Evolutionary conservation across 2,329 filamentous ascomycete genomes (phyloP), one percentile per base, ranked within the genome.

Genomic region (Pochonia chlamydosporia): DNA sequence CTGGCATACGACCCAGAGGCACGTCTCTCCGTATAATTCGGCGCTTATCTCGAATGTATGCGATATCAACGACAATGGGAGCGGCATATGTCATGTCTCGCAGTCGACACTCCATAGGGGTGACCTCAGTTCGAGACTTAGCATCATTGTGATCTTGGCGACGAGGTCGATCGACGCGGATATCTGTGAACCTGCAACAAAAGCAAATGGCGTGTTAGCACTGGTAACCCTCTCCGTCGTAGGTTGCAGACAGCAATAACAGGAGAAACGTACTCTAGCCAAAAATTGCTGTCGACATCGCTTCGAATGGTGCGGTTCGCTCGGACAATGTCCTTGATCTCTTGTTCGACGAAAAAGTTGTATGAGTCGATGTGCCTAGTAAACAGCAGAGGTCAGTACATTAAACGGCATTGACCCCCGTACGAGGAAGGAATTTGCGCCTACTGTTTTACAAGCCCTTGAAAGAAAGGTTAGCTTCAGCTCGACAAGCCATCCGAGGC

Each of bases 31-130:
- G 82, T 40, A 87, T 80, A 51, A 93, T 81, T 56, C 80, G 81
- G 56, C 85, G 81, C 52, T 85, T 85, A 48, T 91, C 90, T 65
- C 90, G 81, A 30, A 89, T 85, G 63, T 96, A 97, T 56, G 88
- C 84, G 45, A 97, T 88, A 62, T 97, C 91, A 51, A 97, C 90
- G 30, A 89, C 79, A 52, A 99, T 95, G 1, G 92, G 92, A 9
- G 93, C 93, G 18, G 90, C 87, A 64, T 99, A 99, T n/a, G 92
- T 97, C 78, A 96, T 91, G 64, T 99, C 95, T 59, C 95, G 84
- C 48, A 99, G 75, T 28, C 93, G 87, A 63, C 93, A 99, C 72
- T 99, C 95, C 72, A 97, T 95, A 2, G 93, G 93, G 2, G 89
- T 95, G 51, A 99, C 84, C 58, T 87, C 80, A 56, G 79, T 82